These are phyloP conservation scores for Prunus fruticosa DNA, from an alignment of 306 rosid species.

Conservation along the genomic window DNA sequence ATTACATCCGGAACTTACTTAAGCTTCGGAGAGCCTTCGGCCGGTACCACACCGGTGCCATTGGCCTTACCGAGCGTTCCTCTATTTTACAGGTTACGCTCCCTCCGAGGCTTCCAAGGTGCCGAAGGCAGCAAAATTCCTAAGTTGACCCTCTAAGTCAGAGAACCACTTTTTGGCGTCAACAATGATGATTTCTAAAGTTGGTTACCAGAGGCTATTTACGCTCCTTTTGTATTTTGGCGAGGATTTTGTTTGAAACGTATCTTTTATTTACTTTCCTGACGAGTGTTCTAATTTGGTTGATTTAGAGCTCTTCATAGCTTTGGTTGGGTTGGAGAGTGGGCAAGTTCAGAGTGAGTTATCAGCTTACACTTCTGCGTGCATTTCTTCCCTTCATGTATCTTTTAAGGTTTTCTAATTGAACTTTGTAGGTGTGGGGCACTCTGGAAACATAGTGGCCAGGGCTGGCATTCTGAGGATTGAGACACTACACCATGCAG, in stretches of 20 bases:
- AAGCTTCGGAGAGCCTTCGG: no score
- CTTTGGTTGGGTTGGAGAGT: slow-evolving; percentile 92
- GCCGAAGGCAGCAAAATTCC: no score
- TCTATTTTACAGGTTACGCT: no score
- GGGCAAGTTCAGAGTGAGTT: slow-evolving; percentile 79
- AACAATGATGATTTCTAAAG: no score
- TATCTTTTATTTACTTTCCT: slow-evolving; percentile 1
- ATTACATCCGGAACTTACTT: no score
- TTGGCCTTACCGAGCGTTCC: no score
- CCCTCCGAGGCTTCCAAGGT: no score
- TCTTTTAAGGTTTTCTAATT: slow-evolving; percentile 11
- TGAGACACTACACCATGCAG: slow-evolving; percentile 78
- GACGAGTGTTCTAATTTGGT: slow-evolving; percentile 18
- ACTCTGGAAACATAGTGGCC: slow-evolving; percentile 50
- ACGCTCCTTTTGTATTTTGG: background rate
- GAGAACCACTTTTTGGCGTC: no score
- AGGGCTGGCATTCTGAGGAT: slow-evolving; percentile 53
- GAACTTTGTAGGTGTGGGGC: slow-evolving; percentile 52
- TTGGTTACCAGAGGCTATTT: no score
- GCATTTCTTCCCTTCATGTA: background rate
- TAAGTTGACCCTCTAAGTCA: no score
- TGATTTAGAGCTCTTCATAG: slow-evolving; percentile 76
- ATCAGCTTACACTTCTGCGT: background rate
- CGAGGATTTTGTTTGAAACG: background rate
- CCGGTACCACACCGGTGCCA: no score